Conservation (phyloP, 2,329 filamentous ascomycete genomes). For the Trichoderma atrobrunneum region DNA sequence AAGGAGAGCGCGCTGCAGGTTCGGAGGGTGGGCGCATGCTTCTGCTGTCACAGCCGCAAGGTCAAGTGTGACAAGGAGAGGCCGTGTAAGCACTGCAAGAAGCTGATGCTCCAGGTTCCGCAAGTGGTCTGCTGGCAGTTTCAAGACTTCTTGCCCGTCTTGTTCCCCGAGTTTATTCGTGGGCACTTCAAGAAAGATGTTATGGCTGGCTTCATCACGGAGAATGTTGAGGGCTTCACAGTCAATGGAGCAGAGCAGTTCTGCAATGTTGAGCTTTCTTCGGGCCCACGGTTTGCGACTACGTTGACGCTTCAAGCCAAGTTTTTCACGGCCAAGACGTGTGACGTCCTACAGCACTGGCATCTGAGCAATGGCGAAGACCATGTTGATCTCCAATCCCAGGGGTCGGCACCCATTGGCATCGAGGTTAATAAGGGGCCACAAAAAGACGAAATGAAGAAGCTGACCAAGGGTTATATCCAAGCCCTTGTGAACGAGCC, state of each 20-base stretch:
- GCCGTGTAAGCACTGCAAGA: slow-evolving; percentile 56
- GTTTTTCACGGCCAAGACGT: slow-evolving; percentile 50
- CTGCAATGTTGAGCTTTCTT: slow-evolving; percentile 48
- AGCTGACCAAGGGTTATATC: slow-evolving; percentile 48
- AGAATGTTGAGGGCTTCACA: slow-evolving; percentile 48
- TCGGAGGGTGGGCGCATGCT: slow-evolving; percentile 54
- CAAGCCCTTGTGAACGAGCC: slow-evolving; percentile 48
- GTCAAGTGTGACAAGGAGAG: slow-evolving; percentile 56
- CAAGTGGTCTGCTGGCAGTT: slow-evolving; percentile 60
- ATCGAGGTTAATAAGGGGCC: slow-evolving; percentile 43
- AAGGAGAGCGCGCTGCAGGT: slow-evolving; percentile 55
- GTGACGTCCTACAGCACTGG: slow-evolving; percentile 51
- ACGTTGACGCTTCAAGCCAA: slow-evolving; percentile 48
- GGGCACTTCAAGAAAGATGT: slow-evolving; percentile 50
- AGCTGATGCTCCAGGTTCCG: slow-evolving; percentile 48
- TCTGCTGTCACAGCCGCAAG: slow-evolving; percentile 59
- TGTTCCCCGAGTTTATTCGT: slow-evolving; percentile 54
- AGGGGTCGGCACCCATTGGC: slow-evolving; percentile 49
- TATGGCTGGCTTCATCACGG: slow-evolving; percentile 46
- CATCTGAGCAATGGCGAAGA: slow-evolving; percentile 41
- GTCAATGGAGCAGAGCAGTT: slow-evolving; percentile 40
- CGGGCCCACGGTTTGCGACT: slow-evolving; percentile 43
- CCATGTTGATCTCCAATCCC: slow-evolving; percentile 40
- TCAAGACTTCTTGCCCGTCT: slow-evolving; percentile 49
- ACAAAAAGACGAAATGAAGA: slow-evolving; percentile 46